Evolutionary conservation across 306 rosid genomes (phyloP).

Genomic region (Aeschynomene evenia): DNA sequence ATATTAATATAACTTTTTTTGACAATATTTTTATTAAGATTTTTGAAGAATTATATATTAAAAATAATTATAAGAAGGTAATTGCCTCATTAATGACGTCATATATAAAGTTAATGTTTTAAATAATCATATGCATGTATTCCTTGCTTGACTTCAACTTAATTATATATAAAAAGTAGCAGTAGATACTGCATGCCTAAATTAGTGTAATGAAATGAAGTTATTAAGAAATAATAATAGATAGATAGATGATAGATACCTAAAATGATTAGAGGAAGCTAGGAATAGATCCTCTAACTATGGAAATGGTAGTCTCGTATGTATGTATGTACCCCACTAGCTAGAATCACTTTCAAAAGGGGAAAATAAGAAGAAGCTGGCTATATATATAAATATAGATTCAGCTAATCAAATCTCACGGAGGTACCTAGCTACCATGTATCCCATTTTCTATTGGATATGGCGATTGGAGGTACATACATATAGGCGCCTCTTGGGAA

Average conservation of each 20-base stretch:
- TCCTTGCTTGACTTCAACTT: too few species aligned
- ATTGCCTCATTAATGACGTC: neutral
- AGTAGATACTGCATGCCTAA: neutral
- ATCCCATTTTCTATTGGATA: constrained; percentile 21
- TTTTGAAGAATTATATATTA: too few species aligned
- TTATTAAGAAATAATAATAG: too few species aligned
- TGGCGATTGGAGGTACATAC: constrained; percentile 4
- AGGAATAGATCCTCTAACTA: constrained; percentile 48
- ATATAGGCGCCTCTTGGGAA: constrained; percentile 32
- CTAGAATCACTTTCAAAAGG: constrained; percentile 40
- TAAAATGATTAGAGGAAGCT: constrained; percentile 46
- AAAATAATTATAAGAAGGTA: too few species aligned
- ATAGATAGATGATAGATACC: constrained; percentile 26
- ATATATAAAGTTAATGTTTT: neutral
- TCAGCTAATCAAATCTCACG: too few species aligned
- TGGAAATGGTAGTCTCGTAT: constrained; percentile 36
- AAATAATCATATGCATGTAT: neutral
- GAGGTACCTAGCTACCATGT: too few species aligned
- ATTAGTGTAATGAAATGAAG: neutral
- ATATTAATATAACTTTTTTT: too few species aligned
- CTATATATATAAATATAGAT: too few species aligned
- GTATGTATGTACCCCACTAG: constrained; percentile 55
- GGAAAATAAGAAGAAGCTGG: constrained; percentile 32
- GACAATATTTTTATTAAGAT: too few species aligned
- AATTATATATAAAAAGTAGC: neutral